Evolutionary conservation across 352 stramenopile species (phyloP), one percentile per base, ranked within the genome.

Genomic region (Albugo laibachii): DNA sequence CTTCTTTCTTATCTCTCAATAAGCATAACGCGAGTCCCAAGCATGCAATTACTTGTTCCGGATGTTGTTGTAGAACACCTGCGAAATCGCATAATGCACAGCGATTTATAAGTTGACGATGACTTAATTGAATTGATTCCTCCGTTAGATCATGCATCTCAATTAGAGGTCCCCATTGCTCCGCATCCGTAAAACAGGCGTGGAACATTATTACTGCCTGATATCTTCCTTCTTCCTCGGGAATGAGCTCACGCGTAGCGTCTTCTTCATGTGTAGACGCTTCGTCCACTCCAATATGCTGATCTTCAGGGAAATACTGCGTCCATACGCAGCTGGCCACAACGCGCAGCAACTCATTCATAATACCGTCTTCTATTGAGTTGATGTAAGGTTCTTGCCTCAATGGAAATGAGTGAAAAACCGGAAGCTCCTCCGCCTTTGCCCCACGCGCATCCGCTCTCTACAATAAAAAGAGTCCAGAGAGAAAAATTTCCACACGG

Each of bases 1-100:
- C 24, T 31, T 31, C 3, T 31, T 10, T 8, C 2, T 63, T 55
- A 40, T 80, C 64, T 13, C 65, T 56, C 10, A 74, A 49, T 64
- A 83, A 69, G 54, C 71, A 83, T 12, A 83, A 48, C 27, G 71
- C 66, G 36, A 83, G 62, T n/a, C 71, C 69, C 1, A 83, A 57
- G 49, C 68, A 81, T 4, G 66, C 55, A 16, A 83, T 57, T 24
- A 80, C 68, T 11, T 77, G 64, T 19, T 77, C 59, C 0, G 74
- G 61, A 45, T 70, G 75, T 50, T 78, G 65, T 5, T 65, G 70
- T 36, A 80, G 37, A 4, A 68, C 65, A 39, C 51, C 48, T 41
- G 73, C 63, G 56, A 80, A 80, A 45, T 80, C 63, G 12, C 60
- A 50, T 10, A 73, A 56, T 3, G 58, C 63, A 0, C 55, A 57